Evolutionary conservation across 164 flowering plant species (phyloP), one percentile per base, ranked within the genome.

Genomic region (Paratinospora sagittata): DNA sequence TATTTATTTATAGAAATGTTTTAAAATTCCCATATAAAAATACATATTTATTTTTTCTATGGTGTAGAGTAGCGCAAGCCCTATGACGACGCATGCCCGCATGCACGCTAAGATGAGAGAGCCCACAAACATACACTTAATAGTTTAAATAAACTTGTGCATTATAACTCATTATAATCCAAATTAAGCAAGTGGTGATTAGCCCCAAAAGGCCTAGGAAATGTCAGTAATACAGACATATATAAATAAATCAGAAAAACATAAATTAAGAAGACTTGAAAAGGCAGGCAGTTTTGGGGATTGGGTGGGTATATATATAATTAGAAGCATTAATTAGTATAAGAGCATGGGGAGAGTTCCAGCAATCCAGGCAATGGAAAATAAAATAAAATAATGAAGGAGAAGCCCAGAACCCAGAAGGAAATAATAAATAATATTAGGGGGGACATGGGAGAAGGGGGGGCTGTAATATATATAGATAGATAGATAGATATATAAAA

Each of bases 281-380:
- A 77, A 75, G 80, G 61, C 62, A 33, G 69, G 61, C 67, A 23
- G 69, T 37, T 79, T 75, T 67, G 71, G 75, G 76, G 64, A 57
- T 74, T 47, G 27, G 69, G n/a, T 10, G 2, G 2, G 0, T 30
- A 30, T 30, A 3, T 19, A 41, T 37, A 27, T 60, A 9, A 11
- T 27, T 30, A 49, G 64, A 65, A 73, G 34, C 70, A 21, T 12
- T 8, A 10, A 71, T 75, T 73, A 72, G 58, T 69, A 73, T 78
- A 74, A 78, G 66, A 69, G 70, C 78, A 76, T 73, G 74, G 78
- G 78, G 75, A 57, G 67, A 78, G 79, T 80, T 80, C 84, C 86
- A 75, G 80, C 82, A 80, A 71, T 81, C 80, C 79, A 72, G 83
- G 84, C 81, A 68, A 62, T 52, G 64, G 27, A 70, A 72, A 71